Conservation (phyloP, 768 basidiomycete species). For the Leccinum subtestaceum region DNA sequence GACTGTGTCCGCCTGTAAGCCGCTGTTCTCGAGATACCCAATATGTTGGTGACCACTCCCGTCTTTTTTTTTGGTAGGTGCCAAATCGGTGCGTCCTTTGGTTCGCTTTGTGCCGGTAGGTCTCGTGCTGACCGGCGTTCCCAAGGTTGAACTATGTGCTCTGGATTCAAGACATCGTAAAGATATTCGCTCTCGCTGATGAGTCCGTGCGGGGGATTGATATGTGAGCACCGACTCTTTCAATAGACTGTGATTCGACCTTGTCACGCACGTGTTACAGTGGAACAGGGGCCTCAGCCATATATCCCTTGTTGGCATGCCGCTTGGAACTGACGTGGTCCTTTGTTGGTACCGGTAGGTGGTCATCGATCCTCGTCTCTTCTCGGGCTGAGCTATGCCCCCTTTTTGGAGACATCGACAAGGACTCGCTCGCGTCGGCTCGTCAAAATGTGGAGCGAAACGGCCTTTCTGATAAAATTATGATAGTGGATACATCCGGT, state of each 20-base stretch:
- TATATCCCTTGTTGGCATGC: conserved; percentile 81
- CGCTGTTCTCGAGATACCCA: neutral
- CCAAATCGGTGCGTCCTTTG: conserved; percentile 58
- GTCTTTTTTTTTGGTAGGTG: conserved; percentile 41
- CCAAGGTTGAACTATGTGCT: conserved; percentile 81
- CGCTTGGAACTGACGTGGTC: conserved; percentile 49
- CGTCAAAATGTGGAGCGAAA: conserved; percentile 57
- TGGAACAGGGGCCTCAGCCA: conserved; percentile 88
- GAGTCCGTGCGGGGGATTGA: conserved; percentile 56
- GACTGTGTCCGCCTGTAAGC: conserved; percentile 85
- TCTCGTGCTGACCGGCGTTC: neutral
- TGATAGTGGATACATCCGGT: conserved; percentile 38
- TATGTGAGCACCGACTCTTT: conserved; percentile 48
- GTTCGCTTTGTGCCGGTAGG: neutral
- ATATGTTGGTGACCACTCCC: neutral
- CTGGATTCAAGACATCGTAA: conserved; percentile 74
- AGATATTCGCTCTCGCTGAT: conserved; percentile 19
- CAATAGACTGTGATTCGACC: neutral
- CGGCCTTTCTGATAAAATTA: conserved; percentile 48
- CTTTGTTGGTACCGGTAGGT: conserved; percentile 68
- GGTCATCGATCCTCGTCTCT: neutral
- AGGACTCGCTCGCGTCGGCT: conserved; percentile 55
- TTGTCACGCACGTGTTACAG: conserved; percentile 34
- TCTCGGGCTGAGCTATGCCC: neutral
- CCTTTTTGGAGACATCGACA: conserved; percentile 62